phyloP scores from a whole-genome alignment of 2,329 filamentous ascomycete species.

The Calonectria ilicicola region DNA sequence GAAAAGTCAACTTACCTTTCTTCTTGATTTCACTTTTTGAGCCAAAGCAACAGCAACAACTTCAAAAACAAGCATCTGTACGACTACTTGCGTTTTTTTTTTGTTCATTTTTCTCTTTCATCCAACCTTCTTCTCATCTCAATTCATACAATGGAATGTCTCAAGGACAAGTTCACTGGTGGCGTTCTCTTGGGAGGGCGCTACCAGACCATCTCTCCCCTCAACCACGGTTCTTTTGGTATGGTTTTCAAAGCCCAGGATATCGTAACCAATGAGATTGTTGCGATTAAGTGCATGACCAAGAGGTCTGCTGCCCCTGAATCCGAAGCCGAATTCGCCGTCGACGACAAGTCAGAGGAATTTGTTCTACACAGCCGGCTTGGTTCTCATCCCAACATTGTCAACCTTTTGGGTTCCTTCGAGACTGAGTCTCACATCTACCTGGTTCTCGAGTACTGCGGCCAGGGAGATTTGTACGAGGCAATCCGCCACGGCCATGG shows the following conservation, averaged over 20 bases:
- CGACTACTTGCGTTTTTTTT: constrained; percentile 41
- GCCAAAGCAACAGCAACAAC: constrained; percentile 26
- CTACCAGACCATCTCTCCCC: constrained; percentile 89
- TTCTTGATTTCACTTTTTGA: constrained; percentile 5
- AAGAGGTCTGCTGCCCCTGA: constrained; percentile 78
- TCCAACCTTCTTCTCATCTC: constrained; percentile 32
- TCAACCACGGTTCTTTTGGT: constrained; percentile 98
- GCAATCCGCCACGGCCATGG: constrained; percentile 91
- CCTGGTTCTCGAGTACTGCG: constrained; percentile 94
- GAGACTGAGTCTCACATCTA: constrained; percentile 93
- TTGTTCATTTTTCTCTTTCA: constrained; percentile 31
- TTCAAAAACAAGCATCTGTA: constrained; percentile 45
- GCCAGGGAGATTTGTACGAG: constrained; percentile 96
- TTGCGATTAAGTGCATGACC: constrained; percentile 96
- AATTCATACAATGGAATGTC: constrained; percentile 76
- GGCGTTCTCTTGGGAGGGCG: constrained; percentile 88
- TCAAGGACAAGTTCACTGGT: constrained; percentile 83
- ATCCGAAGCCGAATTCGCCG: constrained; percentile 72
- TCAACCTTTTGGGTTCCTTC: constrained; percentile 91
- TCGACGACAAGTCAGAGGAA: constrained; percentile 88
- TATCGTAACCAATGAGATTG: constrained; percentile 78
- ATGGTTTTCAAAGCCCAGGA: constrained; percentile 97
- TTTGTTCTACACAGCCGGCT: constrained; percentile 83
- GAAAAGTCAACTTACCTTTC: constrained; percentile 13
- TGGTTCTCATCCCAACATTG: constrained; percentile 87